Evolutionary conservation across 1,139 yeast species (phyloP).

Genomic region (Blastobotrys apis): DNA sequence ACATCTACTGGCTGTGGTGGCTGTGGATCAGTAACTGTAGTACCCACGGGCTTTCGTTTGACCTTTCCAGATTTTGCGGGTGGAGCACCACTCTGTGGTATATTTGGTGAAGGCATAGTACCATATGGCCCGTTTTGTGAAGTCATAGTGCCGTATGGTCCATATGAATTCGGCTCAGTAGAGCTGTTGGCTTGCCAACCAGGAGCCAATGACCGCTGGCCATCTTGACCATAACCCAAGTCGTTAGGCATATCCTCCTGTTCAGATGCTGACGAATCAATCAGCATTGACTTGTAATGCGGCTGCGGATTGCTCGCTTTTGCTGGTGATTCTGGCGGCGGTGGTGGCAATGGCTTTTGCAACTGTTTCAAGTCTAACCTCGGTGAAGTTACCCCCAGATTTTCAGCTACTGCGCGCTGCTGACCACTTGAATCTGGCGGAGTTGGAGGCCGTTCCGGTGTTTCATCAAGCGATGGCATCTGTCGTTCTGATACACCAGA

Average conservation of each 20-base stretch:
- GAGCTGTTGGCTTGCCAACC: background rate
- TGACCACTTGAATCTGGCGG: conserved; percentile 8
- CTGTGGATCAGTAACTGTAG: conserved; percentile 3
- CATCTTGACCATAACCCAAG: too few relatives aligned
- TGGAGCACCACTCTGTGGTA: background rate
- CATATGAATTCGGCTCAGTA: background rate
- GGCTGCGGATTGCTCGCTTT: background rate
- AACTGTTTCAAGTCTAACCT: background rate
- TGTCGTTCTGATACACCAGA: too few relatives aligned
- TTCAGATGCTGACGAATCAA: background rate
- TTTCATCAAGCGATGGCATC: too few relatives aligned
- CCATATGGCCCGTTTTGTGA: background rate
- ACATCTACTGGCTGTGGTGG: background rate
- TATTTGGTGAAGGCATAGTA: background rate
- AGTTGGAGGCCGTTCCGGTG: background rate
- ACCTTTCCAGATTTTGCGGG: conserved; percentile 12
- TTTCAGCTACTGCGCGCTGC: background rate
- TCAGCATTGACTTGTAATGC: background rate
- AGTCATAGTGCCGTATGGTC: conserved; percentile 1
- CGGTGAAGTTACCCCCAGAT: too few relatives aligned
- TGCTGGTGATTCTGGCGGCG: conserved; percentile 7
- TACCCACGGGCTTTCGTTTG: conserved; percentile 23
- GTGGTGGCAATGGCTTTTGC: conserved; percentile 14
- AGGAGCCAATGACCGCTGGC: too few relatives aligned
- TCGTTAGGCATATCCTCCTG: too few relatives aligned